These are phyloP conservation scores for Pichia deserticola DNA, from an alignment of 805 yeast species.

Conservation along the genomic window DNA sequence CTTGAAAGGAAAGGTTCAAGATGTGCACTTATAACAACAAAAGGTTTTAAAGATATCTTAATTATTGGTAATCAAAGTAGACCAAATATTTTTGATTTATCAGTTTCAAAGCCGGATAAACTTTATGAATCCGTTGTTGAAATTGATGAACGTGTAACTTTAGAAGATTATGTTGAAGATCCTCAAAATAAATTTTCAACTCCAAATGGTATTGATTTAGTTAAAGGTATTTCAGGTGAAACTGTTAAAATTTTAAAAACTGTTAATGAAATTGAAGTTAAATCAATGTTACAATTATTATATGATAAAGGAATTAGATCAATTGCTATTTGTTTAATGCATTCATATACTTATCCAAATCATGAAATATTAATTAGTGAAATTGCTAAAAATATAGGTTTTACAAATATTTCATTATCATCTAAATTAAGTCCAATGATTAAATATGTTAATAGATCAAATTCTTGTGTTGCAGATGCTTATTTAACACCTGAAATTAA, in stretches of 20 bases:
- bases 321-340: constrained; percentile 64
- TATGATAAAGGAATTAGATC: constrained; percentile 56
- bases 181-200: constrained; percentile 32
- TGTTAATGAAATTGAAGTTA: constrained; percentile 42
- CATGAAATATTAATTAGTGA: constrained; percentile 58
- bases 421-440: constrained; percentile 72
- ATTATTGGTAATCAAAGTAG: constrained; percentile 87
- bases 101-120: constrained; percentile 62
- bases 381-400: constrained; percentile 60
- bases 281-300: constrained; percentile 34
- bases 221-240: constrained; percentile 62
- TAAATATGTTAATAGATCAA: constrained; percentile 65
- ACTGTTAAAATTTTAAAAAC: constrained; percentile 46
- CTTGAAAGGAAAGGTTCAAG: constrained; percentile 87
- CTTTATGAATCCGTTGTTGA: constrained; percentile 74
- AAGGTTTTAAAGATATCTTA: constrained; percentile 79
- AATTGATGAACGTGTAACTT: constrained; percentile 83
- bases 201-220: constrained; percentile 31
- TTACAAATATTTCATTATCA: constrained; percentile 60
- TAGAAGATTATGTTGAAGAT: constrained; percentile 75
- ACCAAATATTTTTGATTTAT: constrained; percentile 80
- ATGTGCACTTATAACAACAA: constrained; percentile 80
- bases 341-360: constrained; percentile 63
- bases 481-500: constrained; percentile 74
- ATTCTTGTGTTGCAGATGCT: constrained; percentile 75